Evolutionary conservation across 169 alveolate species (phyloP).

Genomic region (Miamiensis avidus): DNA sequence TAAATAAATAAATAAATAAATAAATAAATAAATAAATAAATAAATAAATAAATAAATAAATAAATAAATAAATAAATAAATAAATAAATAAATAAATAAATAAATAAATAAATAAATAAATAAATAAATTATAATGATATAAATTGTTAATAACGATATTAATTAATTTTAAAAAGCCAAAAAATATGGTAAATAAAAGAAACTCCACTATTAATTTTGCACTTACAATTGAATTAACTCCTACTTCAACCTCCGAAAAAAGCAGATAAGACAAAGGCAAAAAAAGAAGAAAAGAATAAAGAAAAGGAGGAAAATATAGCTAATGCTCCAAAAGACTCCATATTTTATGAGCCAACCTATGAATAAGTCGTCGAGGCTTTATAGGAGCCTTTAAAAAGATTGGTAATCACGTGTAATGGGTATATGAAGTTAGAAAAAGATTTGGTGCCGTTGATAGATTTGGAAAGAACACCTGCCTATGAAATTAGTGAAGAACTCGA

Average conservation of each 20-base stretch:
- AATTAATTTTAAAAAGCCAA: no score
- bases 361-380: slow-evolving; percentile 18
- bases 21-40: slow-evolving; percentile 26
- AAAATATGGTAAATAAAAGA: no score
- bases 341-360: slow-evolving; percentile 5
- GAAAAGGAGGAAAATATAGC: neutral
- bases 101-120: neutral
- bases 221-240: no score
- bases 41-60: slow-evolving; percentile 24
- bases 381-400: slow-evolving; percentile 27
- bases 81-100: neutral
- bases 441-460: slow-evolving; percentile 61
- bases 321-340: neutral
- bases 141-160: no score
- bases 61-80: neutral
- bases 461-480: slow-evolving; percentile 24
- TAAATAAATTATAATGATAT: slow-evolving; percentile 17
- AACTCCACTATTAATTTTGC: no score
- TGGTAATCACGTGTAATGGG: slow-evolving; percentile 49
- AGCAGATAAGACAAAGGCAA: neutral
- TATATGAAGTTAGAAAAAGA: slow-evolving; percentile 60
- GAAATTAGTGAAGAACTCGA: neutral
- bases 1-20: slow-evolving; percentile 24
- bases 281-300: no score
- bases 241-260: no score